These are phyloP conservation scores for Colletotrichum brevisporum DNA, from an alignment of 2,329 filamentous ascomycete species.

Conservation along the genomic window DNA sequence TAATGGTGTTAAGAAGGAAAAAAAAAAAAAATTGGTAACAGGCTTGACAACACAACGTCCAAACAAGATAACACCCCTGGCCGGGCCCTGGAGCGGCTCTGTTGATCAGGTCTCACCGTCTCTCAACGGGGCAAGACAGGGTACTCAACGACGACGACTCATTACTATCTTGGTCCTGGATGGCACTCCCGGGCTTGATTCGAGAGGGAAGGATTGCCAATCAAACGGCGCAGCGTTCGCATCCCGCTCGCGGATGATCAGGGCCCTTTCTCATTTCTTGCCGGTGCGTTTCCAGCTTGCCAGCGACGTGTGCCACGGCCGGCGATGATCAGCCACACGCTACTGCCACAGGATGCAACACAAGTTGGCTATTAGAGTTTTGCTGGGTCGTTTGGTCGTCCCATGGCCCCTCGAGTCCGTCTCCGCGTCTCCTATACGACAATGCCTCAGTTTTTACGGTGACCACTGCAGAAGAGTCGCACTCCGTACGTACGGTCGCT, in stretches of 20 bases:
- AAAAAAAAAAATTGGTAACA: too few relatives aligned
- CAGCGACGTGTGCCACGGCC: slow-evolving; percentile 29
- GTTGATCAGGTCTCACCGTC: slow-evolving; percentile 40
- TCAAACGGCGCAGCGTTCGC: slow-evolving; percentile 18
- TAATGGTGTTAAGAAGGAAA: too few relatives aligned
- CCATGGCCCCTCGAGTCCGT: background rate
- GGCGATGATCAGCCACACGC: slow-evolving; percentile 33
- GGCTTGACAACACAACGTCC: slow-evolving; percentile 10
- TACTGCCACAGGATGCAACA: slow-evolving; percentile 35
- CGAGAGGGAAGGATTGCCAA: slow-evolving; percentile 21
- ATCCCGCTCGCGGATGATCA: slow-evolving; percentile 29
- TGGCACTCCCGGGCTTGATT: slow-evolving; percentile 14
- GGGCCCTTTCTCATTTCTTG: slow-evolving; percentile 34
- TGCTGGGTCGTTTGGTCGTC: slow-evolving; percentile 27
- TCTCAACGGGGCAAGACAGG: slow-evolving; percentile 26
- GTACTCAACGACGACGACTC: slow-evolving; percentile 21
- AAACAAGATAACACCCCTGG: slow-evolving; percentile 31
- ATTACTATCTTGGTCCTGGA: slow-evolving; percentile 22
- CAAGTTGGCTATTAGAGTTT: slow-evolving; percentile 24
- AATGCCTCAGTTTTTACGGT: background rate
- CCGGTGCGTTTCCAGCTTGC: slow-evolving; percentile 27
- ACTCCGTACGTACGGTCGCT: background rate
- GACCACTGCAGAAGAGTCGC: too few relatives aligned
- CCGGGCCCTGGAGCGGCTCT: slow-evolving; percentile 34
- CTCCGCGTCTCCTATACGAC: background rate